A percentile compares a stretch with the other conserved stretches of the same genome.
Evolutionary conservation across 2,329 filamentous ascomycete genomes (phyloP).

Genomic region (Sporothrix mexicana): DNA sequence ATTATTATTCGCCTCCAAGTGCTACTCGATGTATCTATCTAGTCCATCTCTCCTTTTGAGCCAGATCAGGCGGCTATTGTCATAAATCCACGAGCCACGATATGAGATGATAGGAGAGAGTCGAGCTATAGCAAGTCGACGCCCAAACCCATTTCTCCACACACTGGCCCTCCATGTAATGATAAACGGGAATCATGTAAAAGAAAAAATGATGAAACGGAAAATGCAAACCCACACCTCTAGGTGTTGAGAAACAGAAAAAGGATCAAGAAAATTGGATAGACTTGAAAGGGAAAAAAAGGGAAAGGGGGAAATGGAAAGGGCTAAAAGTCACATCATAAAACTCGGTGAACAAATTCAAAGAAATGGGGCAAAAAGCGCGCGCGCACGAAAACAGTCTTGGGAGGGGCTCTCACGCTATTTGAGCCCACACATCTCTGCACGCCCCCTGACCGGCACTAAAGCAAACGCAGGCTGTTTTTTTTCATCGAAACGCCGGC

Average conservation of each 20-base stretch:
- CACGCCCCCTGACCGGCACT: too few relatives aligned
- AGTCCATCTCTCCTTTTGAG: slow-evolving; percentile 14
- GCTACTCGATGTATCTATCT: slow-evolving; percentile 8
- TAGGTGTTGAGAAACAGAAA: slow-evolving; percentile 7
- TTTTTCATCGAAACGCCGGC: slow-evolving; percentile 16
- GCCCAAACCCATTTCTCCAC: too few relatives aligned
- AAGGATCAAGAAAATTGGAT: background rate
- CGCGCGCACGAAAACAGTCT: slow-evolving; percentile 1
- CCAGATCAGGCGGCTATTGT: background rate
- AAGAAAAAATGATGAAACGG: background rate
- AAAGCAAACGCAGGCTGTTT: slow-evolving; percentile 2
- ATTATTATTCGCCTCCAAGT: background rate
- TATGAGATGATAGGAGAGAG: too few relatives aligned
- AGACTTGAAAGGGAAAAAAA: background rate
- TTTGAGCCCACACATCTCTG: too few relatives aligned
- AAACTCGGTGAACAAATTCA: slow-evolving; percentile 5
- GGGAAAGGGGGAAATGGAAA: background rate
- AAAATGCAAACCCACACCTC: background rate
- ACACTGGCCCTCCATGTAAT: slow-evolving; percentile 13
- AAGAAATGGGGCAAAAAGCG: background rate
- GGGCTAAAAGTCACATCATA: background rate
- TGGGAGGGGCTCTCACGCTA: too few relatives aligned
- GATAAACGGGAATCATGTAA: slow-evolving; percentile 27
- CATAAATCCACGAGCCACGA: background rate
- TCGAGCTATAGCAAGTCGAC: too few relatives aligned